phyloP scores from a whole-genome alignment of 176 grass and related monocot species.

The Rhynchospora tenuis region DNA sequence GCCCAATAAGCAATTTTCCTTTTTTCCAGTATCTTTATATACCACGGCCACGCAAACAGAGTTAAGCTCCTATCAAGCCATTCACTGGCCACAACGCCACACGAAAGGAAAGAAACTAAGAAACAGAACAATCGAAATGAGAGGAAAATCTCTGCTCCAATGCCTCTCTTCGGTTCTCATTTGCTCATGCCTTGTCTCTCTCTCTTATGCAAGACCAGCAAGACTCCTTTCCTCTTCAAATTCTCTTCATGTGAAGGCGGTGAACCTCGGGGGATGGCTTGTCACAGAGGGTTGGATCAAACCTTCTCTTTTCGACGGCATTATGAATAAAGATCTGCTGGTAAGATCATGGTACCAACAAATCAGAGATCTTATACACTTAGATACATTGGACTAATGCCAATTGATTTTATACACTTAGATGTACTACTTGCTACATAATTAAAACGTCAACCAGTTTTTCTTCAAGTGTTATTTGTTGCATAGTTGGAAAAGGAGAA shows the following conservation, averaged over 20 bases:
- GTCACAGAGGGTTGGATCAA: conserved; percentile 49
- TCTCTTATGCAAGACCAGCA: conserved; percentile 2
- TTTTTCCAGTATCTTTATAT: neutral
- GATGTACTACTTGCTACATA: neutral
- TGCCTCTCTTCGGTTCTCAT: neutral
- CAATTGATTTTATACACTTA: neutral
- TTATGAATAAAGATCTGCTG: conserved; percentile 34
- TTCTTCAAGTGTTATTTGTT: neutral
- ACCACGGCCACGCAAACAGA: neutral
- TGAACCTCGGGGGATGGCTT: conserved; percentile 53
- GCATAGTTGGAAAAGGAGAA: neutral
- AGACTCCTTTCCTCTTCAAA: neutral
- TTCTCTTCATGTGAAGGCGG: conserved; percentile 26
- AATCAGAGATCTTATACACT: neutral
- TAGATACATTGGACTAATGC: neutral
- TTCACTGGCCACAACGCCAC: neutral
- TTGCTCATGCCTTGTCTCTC: conserved; percentile 5
- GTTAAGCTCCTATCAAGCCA: neutral
- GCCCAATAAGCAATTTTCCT: neutral
- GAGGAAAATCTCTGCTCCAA: neutral
- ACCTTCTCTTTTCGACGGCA: conserved; percentile 43
- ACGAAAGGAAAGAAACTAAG: neutral
- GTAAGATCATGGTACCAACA: conserved; percentile 13
- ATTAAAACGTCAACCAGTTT: neutral
- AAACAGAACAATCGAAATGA: neutral